Percentiles rank a stretch among this genome's conserved stretches.
Evolutionary conservation across 345 rosid genomes (phyloP).

Genomic region (Rhodamnia rubescens): DNA sequence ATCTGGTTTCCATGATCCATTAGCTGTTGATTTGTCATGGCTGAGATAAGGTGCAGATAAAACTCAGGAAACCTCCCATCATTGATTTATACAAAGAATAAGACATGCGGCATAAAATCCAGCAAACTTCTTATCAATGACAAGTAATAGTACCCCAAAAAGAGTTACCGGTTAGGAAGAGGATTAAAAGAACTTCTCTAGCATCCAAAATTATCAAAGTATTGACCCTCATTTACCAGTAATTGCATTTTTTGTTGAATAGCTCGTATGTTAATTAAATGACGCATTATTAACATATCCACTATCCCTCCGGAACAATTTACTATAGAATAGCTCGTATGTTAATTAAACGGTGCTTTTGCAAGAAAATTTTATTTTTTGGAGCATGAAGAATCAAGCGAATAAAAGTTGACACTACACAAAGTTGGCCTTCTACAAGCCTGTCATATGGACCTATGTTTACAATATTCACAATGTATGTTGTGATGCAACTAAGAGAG

Average conservation of each 20-base stretch:
- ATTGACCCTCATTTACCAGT: background rate
- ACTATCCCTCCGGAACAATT: background rate
- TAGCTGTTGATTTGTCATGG: constrained; percentile 84
- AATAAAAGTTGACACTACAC: background rate
- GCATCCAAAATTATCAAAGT: background rate
- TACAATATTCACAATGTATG: background rate
- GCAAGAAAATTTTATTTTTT: background rate
- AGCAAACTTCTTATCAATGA: background rate
- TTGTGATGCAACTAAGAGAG: background rate
- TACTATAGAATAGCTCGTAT: background rate
- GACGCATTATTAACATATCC: background rate
- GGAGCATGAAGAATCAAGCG: background rate
- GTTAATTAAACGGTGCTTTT: background rate
- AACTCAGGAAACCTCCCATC: background rate
- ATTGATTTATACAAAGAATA: background rate
- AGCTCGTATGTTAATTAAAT: too few species aligned
- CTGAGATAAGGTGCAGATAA: constrained; percentile 28
- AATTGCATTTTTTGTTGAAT: background rate
- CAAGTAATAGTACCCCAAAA: background rate
- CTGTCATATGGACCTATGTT: background rate
- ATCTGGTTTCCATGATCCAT: constrained; percentile 62
- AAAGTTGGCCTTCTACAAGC: background rate
- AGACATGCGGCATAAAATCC: background rate
- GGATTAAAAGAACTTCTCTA: background rate
- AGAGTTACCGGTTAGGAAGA: background rate